Evolutionary conservation across 257 asterid species (phyloP).

Genomic region (Thymus mandschuricus): DNA sequence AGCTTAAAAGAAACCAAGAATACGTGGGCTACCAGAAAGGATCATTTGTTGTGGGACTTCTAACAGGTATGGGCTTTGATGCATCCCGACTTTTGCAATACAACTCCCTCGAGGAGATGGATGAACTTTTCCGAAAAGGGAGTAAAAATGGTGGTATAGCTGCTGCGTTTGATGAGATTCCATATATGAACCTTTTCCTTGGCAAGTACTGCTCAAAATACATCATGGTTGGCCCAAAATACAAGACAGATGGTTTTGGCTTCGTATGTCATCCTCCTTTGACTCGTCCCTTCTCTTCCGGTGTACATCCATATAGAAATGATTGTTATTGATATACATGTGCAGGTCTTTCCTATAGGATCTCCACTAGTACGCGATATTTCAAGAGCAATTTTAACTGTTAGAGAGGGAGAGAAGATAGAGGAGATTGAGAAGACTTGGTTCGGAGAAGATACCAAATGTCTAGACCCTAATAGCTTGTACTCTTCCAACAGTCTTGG

Average conservation of each 20-base stretch:
- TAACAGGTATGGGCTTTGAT: conserved; percentile 6
- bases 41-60: conserved; percentile 36
- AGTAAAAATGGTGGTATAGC: conserved; percentile 35
- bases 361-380: conserved; percentile 53
- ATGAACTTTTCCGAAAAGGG: neutral
- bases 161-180: conserved; percentile 44
- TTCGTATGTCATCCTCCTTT: conserved; percentile 43
- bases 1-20: neutral
- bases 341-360: conserved; percentile 58
- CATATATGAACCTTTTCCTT: conserved; percentile 46
- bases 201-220: conserved; percentile 41
- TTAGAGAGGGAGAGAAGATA: conserved; percentile 48
- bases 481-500: too few species aligned
- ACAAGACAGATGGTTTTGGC: conserved; percentile 55
- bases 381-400: conserved; percentile 48
- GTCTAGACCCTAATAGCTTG: too few species aligned
- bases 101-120: neutral
- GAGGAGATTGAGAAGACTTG: conserved; percentile 44
- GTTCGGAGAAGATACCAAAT: conserved; percentile 33
- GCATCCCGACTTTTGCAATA: neutral
- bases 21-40: conserved; percentile 30
- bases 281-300: neutral
- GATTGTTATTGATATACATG: too few species aligned
- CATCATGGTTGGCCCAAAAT: conserved; percentile 41
- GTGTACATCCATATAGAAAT: too few species aligned